Base-by-base conservation (phyloP, 2,329 filamentous ascomycete species). In the Passalora sequoiae region DNA sequence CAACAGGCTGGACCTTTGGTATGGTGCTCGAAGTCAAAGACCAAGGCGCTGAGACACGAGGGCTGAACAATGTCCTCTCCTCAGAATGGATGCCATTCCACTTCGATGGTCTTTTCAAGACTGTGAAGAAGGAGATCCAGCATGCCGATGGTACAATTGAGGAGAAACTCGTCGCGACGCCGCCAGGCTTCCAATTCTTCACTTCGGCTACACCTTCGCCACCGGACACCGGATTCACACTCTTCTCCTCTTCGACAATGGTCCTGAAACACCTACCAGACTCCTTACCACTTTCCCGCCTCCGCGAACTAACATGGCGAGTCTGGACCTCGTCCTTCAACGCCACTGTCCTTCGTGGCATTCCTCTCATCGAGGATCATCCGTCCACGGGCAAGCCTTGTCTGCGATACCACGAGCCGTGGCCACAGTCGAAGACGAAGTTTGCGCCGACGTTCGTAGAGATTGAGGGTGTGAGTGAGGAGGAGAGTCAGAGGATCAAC, bases 1-100 rank as follows among this genome's bases (percentile, higher is more conserved):
- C 42, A 3, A 41, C 38, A 6, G 37, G 37, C n/a, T 48, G 46
- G 46, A 48, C 40, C n/a, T 48, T 45, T 17, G 46, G 46, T 9
- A 25, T 48, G 12, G 37, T 48, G 4, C 37, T 44, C 15, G 46
- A 48, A 42, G 46, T 48, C 25, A 48, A 45, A 45, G 46, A 48
- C 16, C 41, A 35, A 21, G 46, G 46, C 3, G 22, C 16, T n/a
- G 32, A 44, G 8, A 45, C 31, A 10, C 30, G 32, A 7, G 46
- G 41, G 10, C 41, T 44, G 5, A 48, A 48, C 42, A 48, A 48
- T n/a, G 46, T 48, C 3, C 37, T 48, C 7, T 41, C 30, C 2
- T 30, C 41, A 2, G 46, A 48, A 32, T 44, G 41, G 41, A 48
- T 48, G 46, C 46, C 46, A n/a, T 44, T 45, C 30, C 46, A 48